Evolutionary conservation across 2,329 filamentous ascomycete species (phyloP), one percentile per base, ranked within the genome.

Genomic region (Pseudogymnoascus sp.): DNA sequence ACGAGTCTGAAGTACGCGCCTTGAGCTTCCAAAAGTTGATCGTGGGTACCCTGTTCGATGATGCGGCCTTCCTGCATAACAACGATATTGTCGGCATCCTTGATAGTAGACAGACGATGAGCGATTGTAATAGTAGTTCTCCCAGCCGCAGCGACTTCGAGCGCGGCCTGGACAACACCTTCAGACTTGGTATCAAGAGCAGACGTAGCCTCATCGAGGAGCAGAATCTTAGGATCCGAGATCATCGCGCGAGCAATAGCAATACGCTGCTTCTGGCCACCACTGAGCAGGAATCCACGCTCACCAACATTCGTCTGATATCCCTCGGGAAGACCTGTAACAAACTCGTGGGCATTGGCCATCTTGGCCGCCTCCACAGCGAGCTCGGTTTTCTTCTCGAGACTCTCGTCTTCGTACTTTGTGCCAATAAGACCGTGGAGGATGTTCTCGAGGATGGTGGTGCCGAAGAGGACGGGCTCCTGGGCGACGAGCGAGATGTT

Each of bases 251-350:
- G 83, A 6, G 93, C 92, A 74, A 97, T 97, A 11, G 93, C 92
- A 71, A 97, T 95, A 69, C 94, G 90, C 76, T 97, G 94, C 75
- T 97, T 96, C 76, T 99, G 94, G 36, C 94, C 94, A 73, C 94
- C 94, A 62, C 91, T 96, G 7, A 99, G 81, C 60, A 97, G 78
- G 72, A 96, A 96, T 8, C 94, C 94, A 66, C 92, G 88, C 75
- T 97, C 92, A 62, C 94, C 94, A n/a, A 97, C 93, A 67, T 95
- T 87, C 0, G 94, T 97, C 67, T 96, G 84, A 70, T 97, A 97
- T 1, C 90, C 89, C 68, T 97, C 89, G 0, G 94, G 92, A 1
- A 97, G 82, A 11, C 82, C 76, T 5, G 79, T 83, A 67, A 99
- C 88, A 72, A 99, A 99, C 67, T 96, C 92, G 72, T 97, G 92